Percentiles rank a stretch among this genome's conserved stretches.
phyloP scores from a whole-genome alignment of 805 yeast species.

The Nematodospora valgi region DNA sequence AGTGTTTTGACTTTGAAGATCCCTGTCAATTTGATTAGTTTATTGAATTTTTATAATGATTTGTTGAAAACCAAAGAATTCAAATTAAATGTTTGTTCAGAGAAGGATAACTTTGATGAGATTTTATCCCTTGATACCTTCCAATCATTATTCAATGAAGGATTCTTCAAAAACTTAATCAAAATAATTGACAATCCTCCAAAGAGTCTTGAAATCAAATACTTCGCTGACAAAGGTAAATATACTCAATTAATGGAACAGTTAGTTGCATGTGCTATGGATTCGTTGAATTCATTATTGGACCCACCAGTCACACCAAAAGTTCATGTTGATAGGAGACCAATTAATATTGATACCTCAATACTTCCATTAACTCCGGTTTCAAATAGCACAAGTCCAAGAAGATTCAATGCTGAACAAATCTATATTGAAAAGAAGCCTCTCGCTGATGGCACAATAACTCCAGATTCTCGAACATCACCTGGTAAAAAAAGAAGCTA shows the following conservation, averaged over 20 bases:
- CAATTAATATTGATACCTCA: slow-evolving; percentile 8
- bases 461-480: slow-evolving; percentile 8
- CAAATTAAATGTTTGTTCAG: slow-evolving; percentile 25
- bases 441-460: slow-evolving; percentile 4
- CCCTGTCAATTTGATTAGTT: slow-evolving; percentile 22
- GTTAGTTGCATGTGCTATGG: slow-evolving; percentile 30
- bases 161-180: slow-evolving; percentile 14
- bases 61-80: slow-evolving; percentile 12
- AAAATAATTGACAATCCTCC: slow-evolving; percentile 46
- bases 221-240: slow-evolving; percentile 36
- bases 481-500: slow-evolving; percentile 10
- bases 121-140: slow-evolving; percentile 17
- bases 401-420: slow-evolving; percentile 5
- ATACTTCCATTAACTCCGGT: slow-evolving; percentile 25
- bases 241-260: slow-evolving; percentile 34
- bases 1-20: slow-evolving; percentile 28
- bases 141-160: slow-evolving; percentile 16
- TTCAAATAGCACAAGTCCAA: slow-evolving; percentile 23
- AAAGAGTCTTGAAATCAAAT: slow-evolving; percentile 43
- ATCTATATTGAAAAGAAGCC: not conserved
- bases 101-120: slow-evolving; percentile 16
- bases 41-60: slow-evolving; percentile 19
- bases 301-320: slow-evolving; percentile 29
- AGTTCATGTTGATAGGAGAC: slow-evolving; percentile 5
- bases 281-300: slow-evolving; percentile 16